These are phyloP conservation scores for Sporothrix mexicana DNA, from an alignment of 2,329 filamentous ascomycete genomes.

Conservation along the genomic window DNA sequence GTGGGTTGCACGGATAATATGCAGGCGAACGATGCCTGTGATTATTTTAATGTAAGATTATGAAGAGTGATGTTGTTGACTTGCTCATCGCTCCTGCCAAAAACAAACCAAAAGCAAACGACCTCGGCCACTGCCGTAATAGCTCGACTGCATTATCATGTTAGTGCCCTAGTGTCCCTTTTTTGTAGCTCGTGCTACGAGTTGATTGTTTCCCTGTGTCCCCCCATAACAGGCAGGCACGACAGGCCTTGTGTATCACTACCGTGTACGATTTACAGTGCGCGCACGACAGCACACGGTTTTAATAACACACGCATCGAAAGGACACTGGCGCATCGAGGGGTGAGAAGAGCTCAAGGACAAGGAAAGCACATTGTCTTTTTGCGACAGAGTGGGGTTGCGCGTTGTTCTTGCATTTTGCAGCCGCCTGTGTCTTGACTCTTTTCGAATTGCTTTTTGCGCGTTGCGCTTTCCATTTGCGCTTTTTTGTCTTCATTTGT, in stretches of 20 bases:
- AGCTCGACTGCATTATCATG: slow-evolving; percentile 11
- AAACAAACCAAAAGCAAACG: background rate
- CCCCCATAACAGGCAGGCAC: slow-evolving; percentile 24
- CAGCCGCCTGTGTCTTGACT: slow-evolving; percentile 17
- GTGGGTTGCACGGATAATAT: slow-evolving; percentile 21
- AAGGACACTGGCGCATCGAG: slow-evolving; percentile 12
- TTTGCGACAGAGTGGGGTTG: slow-evolving; percentile 24
- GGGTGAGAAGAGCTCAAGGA: background rate
- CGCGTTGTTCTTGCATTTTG: slow-evolving; percentile 21
- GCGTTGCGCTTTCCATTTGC: background rate
- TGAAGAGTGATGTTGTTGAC: background rate
- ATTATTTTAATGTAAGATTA: background rate
- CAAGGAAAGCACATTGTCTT: background rate
- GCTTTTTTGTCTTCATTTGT: background rate
- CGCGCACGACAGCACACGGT: background rate
- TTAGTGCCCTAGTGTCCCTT: slow-evolving; percentile 18
- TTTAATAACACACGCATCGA: background rate
- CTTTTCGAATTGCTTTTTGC: background rate
- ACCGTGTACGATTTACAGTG: slow-evolving; percentile 7
- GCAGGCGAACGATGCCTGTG: background rate
- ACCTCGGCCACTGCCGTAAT: slow-evolving; percentile 24
- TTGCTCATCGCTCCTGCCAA: slow-evolving; percentile 8
- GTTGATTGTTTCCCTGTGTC: background rate
- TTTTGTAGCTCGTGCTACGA: slow-evolving; percentile 19
- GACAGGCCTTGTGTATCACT: background rate